Base-by-base conservation (phyloP, 208 protist genomes). In the Tritrichomonas foetus region DNA sequence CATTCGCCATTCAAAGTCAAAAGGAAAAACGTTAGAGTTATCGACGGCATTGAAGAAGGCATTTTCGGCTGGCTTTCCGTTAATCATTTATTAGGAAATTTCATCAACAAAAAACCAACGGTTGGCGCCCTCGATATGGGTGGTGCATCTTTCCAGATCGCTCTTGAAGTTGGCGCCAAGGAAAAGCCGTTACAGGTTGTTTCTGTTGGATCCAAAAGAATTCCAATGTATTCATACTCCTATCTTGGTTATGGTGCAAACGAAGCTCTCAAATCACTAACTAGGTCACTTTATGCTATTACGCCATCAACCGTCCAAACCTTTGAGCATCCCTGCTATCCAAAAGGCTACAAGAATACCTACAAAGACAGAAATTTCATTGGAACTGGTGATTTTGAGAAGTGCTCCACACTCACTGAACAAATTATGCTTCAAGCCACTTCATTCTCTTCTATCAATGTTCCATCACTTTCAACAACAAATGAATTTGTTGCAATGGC, bases 161-260 rank as follows among this genome's bases (percentile, higher is more conserved):
- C 74, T 14, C 11, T 84, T 53, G 41, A 53, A 53, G 22, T 53
- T 47, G 0, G 16, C 20, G 16, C 14, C 14, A 53, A 53, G 22
- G 2, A 11, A 16, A 22, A 49, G 3, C 14, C 36, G 13, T 3
- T 53, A 53, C 74, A 84, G 1, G 36, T 8, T 53, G 74, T 84
- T n/a, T 13, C 3, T n/a, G 16, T 84, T 84, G 74, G 74, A 33
- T 1, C 20, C 3, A 49, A 84, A n/a, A 13, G 9, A 11, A 53
- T 84, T 33, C 20, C 27, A 3, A 33, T 84, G 3, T 84, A 39
- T 84, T 3, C 74, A 53, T n/a, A 84, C 30, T 84, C 74, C 8
- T 84, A 84, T 53, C 44, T 84, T n/a, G 74, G 74, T n/a, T 84
- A 84, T 84, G 74, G 74, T n/a, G 74, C 36, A 25, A 53, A 84